Evolutionary conservation across 805 yeast species (phyloP), one percentile per base, ranked within the genome.

Genomic region (Pichia heedii): DNA sequence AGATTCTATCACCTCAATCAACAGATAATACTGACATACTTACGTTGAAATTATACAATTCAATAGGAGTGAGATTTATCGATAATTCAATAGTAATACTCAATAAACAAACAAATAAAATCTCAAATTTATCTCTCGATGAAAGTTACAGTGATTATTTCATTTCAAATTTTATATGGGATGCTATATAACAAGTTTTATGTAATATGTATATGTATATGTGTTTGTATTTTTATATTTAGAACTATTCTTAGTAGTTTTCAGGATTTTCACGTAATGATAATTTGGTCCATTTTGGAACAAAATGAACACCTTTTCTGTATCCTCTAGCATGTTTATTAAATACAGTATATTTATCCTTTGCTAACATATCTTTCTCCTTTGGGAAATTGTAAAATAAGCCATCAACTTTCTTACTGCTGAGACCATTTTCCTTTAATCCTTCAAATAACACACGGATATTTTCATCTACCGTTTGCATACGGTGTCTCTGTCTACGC

Each of bases 251-350:
- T 58, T 67, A 84, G 61, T 74, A 81, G 58, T 80, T 73, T 47
- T 72, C 72, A 37, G 96, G 96, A 57, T 84, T 83, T 46, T 74
- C 78, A 68, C 96, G 79, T 62, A 81, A 73, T 9, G 94, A 77
- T 49, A 77, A 61, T 67, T 81, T 87, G 43, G 97, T 88, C 95
- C 96, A 88, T 60, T 88, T 85, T 19, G 96, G 96, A 36, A 82
- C 84, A 62, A 79, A 68, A 58, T 90, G 97, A 22, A 85, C 78
- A 50, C 89, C 80, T 67, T 88, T 90, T 68, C 97, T 78, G 66
- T 90, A 93, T 19, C 80, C 81, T 55, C 73, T 77, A 13, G 80
- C 74, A 54, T 78, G 78, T 62, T 76, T 82, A 65, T 77, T 79
- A 67, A 84, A 90, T 2, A 87, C 81, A 37, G 95, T 80, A 66